Evolutionary conservation across 2,329 filamentous ascomycete genomes (phyloP).

Genomic region (Teratosphaeria pseudoeucalypti): DNA sequence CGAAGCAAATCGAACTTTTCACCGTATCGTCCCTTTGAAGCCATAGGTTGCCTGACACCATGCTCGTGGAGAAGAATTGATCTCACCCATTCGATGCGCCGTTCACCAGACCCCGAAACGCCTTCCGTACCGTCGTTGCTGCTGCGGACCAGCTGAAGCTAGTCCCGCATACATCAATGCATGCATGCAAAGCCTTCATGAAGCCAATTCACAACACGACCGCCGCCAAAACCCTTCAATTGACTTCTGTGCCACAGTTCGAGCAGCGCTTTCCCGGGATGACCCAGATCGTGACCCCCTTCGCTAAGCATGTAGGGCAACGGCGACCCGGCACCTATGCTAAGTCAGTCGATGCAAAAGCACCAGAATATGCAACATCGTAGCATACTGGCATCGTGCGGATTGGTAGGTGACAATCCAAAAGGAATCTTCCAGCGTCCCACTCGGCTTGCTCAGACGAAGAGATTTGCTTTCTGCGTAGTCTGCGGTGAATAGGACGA

Average conservation of each 20-base stretch:
- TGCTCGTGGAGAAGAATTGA: background rate
- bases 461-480: slow-evolving; percentile 22
- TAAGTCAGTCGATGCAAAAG: slow-evolving; percentile 3
- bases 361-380: background rate
- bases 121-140: background rate
- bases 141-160: background rate
- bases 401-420: slow-evolving; percentile 8
- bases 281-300: slow-evolving; percentile 25
- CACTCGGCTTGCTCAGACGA: slow-evolving; percentile 4
- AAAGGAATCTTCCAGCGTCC: slow-evolving; percentile 3
- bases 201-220: background rate
- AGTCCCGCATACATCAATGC: background rate
- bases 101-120: background rate
- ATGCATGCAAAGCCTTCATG: background rate
- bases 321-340: slow-evolving; percentile 23
- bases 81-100: background rate
- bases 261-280: slow-evolving; percentile 27
- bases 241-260: slow-evolving; percentile 24
- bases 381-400: slow-evolving; percentile 12
- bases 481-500: slow-evolving; percentile 13
- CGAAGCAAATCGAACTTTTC: background rate
- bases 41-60: background rate
- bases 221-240: slow-evolving; percentile 5
- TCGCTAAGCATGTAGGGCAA: slow-evolving; percentile 21
- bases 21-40: background rate